Conservation (phyloP, 2,329 filamentous ascomycete genomes). For the Xylaria sp. region DNA sequence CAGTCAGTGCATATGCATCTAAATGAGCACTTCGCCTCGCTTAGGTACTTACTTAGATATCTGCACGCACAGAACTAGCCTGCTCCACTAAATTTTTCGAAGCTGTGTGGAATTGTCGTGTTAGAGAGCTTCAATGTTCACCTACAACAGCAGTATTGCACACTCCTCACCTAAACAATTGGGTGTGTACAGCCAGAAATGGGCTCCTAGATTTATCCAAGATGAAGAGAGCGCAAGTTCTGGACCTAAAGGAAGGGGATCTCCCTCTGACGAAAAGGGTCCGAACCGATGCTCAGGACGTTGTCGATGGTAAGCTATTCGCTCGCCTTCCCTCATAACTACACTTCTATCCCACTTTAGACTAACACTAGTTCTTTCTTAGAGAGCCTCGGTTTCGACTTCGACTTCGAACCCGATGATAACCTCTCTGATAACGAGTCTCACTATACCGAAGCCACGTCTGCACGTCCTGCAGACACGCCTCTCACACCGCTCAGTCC, state of each 20-base stretch:
- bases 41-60: neutral
- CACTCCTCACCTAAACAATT: conserved; percentile 22
- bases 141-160: neutral
- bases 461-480: conserved; percentile 51
- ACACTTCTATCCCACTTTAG: conserved; percentile 59
- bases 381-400: conserved; percentile 27
- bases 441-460: conserved; percentile 38
- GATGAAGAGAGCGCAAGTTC: conserved; percentile 45
- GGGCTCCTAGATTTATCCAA: neutral
- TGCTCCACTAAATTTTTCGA: conserved; percentile 41
- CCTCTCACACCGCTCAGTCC: conserved; percentile 64
- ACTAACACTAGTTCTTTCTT: conserved; percentile 18
- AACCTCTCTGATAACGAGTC: conserved; percentile 39
- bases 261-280: conserved; percentile 37
- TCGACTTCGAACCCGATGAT: conserved; percentile 35
- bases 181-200: conserved; percentile 13
- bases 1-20: neutral
- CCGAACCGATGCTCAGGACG: conserved; percentile 22
- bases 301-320: conserved; percentile 42
- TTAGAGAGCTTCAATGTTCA: neutral
- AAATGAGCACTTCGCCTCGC: neutral
- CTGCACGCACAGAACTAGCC: neutral
- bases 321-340: conserved; percentile 46
- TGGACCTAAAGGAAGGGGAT: conserved; percentile 28
- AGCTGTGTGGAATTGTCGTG: neutral